Evolutionary conservation across 257 asterid genomes (phyloP), one percentile per base, ranked within the genome.

Genomic region (Rubia yunnanensis): DNA sequence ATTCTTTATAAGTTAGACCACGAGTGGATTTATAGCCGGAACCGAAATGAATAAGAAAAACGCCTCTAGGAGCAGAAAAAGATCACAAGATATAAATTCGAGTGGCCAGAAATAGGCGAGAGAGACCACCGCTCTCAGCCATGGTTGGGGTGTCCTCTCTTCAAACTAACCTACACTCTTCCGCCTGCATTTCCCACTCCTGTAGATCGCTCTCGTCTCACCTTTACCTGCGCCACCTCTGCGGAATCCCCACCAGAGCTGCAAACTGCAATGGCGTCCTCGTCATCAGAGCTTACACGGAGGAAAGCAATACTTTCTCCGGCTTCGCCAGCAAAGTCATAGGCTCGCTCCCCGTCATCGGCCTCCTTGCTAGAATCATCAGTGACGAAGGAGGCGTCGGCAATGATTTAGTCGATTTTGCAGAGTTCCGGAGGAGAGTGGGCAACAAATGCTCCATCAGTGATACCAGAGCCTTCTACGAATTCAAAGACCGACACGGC

Each of bases 361-460:
- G 99, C 8, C 95, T 94, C 35, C 30, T 88, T 22, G 94, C 92
- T 58, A 80, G 97, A 77, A 90, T 88, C 64, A 2, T 83, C 67
- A 90, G 81, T 66, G 96, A 81, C 50, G 99, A 94, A 72, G 97
- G 96, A 17, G 97, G 99, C 48, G 85, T 94, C 22, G 95, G 97
- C 8, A 81, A 85, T 1, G 99, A 94, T 50, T 72, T 83, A 10
- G 74, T 88, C 61, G 99, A 94, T 73, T 88, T 94, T 41, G 97
- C 99, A 0, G 99, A 94, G 82, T 90, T 90, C 64, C 78, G 97
- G 60, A 77, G 97, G 55, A 78, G 95, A 48, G 91, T 92, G 7
- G 97, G 99, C 48, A 94, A 94, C 48, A 94, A 88, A 20, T 90
- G 95, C 31, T 94, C 99, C 23, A 81, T 85, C 20, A 86, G 79